Conservation (phyloP, 768 basidiomycete species). For the Pleurotus salmoneostramineus region DNA sequence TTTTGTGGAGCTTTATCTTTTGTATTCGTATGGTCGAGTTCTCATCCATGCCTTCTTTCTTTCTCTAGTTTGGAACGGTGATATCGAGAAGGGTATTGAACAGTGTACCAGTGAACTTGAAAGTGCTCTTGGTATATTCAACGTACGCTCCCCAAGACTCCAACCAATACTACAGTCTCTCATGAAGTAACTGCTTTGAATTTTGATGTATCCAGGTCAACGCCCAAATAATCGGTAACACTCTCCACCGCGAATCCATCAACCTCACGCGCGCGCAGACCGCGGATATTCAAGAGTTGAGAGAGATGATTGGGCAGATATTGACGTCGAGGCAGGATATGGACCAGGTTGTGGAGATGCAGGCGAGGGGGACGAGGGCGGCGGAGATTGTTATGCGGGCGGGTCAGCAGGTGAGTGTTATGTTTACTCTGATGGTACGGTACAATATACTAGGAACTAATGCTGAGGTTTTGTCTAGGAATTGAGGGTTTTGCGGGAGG, state of each 20-base stretch:
- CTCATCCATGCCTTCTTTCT: too few species aligned
- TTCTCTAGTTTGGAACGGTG: conserved; percentile 28
- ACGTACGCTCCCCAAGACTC: too few species aligned
- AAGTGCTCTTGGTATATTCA: conserved; percentile 35
- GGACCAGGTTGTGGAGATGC: conserved; percentile 31
- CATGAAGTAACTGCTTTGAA: too few species aligned
- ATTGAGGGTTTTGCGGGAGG: conserved; percentile 3
- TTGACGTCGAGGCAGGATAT: conserved; percentile 33
- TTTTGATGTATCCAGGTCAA: too few species aligned
- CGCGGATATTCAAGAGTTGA: conserved; percentile 20
- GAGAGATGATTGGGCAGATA: conserved; percentile 35
- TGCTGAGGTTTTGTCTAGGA: too few species aligned
- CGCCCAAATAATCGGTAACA: conserved; percentile 22
- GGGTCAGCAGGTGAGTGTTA: conserved; percentile 41
- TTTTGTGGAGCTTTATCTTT: background rate
- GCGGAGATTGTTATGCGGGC: conserved; percentile 47
- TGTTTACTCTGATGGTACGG: too few species aligned
- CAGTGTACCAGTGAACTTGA: conserved; percentile 38
- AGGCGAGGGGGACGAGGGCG: conserved; percentile 33
- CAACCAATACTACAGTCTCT: too few species aligned
- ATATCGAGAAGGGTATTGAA: conserved; percentile 44
- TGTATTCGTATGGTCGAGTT: too few species aligned
- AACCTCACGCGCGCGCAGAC: conserved; percentile 24
- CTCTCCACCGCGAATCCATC: conserved; percentile 23
- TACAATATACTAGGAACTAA: too few species aligned